A percentile compares a stretch with the other conserved stretches of the same genome.
These are phyloP conservation scores for Geotrichum reessii DNA, from an alignment of 1,139 yeast genomes.

Conservation along the genomic window DNA sequence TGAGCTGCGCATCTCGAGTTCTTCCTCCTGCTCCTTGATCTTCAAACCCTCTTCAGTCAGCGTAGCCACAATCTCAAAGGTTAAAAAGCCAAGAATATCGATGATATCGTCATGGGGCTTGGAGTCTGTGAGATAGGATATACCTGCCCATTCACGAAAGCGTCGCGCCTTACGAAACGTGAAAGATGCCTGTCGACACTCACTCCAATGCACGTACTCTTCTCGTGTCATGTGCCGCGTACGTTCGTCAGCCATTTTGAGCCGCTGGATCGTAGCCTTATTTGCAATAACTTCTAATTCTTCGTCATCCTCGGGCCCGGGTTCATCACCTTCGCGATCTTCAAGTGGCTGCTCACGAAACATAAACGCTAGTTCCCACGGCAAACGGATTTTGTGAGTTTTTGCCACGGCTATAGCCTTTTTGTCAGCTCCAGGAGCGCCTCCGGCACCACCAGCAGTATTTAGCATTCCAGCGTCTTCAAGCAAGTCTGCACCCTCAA, in stretches of 20 bases:
- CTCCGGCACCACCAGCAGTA: slow-evolving; percentile 19
- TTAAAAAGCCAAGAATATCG: slow-evolving; percentile 88
- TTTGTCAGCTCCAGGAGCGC: slow-evolving; percentile 45
- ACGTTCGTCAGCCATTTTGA: slow-evolving; percentile 90
- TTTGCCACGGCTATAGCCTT: slow-evolving; percentile 45
- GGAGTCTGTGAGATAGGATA: slow-evolving; percentile 75
- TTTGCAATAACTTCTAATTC: slow-evolving; percentile 87
- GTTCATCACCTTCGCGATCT: slow-evolving; percentile 43
- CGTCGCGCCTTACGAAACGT: slow-evolving; percentile 89
- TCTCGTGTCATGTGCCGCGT: slow-evolving; percentile 92
- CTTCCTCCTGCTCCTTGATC: slow-evolving; percentile 66
- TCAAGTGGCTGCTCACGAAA: slow-evolving; percentile 83
- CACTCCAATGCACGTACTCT: slow-evolving; percentile 98
- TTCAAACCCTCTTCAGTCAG: slow-evolving; percentile 86
- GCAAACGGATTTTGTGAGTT: slow-evolving; percentile 74
- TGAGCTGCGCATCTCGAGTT: slow-evolving; percentile 35
- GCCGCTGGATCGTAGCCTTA: slow-evolving; percentile 74
- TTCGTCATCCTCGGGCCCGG: slow-evolving; percentile 27
- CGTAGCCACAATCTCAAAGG: slow-evolving; percentile 94
- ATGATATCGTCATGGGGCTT: slow-evolving; percentile 95
- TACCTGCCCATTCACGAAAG: slow-evolving; percentile 95
- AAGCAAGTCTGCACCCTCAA: slow-evolving; percentile 49
- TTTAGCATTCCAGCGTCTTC: slow-evolving; percentile 41
- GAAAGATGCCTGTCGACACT: slow-evolving; percentile 94
- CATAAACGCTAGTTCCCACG: slow-evolving; percentile 96